These are phyloP conservation scores for Cryptomeria japonica DNA, from an alignment of 75 land plant genomes.

Conservation along the genomic window DNA sequence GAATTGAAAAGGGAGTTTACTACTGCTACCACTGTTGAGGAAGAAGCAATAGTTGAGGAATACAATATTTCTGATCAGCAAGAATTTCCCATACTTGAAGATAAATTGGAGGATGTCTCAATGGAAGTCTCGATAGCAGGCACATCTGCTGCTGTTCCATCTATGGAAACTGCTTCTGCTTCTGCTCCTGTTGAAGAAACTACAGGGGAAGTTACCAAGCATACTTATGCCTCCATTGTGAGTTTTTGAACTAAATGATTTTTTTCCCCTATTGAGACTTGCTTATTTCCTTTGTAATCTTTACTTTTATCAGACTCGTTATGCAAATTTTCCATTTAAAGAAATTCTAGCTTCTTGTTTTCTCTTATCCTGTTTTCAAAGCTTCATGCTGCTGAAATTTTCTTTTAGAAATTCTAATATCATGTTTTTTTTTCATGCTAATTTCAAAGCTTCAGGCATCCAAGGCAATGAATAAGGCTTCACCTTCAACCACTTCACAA, in stretches of 20 bases:
- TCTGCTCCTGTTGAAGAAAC: constrained; percentile 39
- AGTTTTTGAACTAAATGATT: constrained; percentile 5
- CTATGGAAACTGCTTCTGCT: constrained; percentile 16
- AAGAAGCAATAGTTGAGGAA: constrained; percentile 34
- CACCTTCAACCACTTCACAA: constrained; percentile 20
- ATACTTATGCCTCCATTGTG: constrained; percentile 86
- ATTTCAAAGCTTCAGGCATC: constrained; percentile 39
- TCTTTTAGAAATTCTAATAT: not conserved
- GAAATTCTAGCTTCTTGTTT: not conserved
- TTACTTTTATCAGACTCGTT: not conserved
- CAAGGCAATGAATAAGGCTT: constrained; percentile 11
- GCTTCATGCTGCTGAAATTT: constrained; percentile 35
- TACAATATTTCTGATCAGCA: constrained; percentile 38
- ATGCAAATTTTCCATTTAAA: not conserved
- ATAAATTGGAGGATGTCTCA: constrained; percentile 28
- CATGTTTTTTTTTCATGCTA: not conserved
- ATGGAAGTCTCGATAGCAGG: constrained; percentile 24
- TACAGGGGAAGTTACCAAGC: constrained; percentile 40
- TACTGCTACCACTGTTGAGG: constrained; percentile 27
- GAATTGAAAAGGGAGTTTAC: constrained; percentile 31
- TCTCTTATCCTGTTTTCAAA: not conserved
- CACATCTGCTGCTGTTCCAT: constrained; percentile 6
- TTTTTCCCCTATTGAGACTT: not conserved
- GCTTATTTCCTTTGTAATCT: constrained; percentile 5
- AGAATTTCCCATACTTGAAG: constrained; percentile 28